Base-by-base conservation (phyloP, 192 early-diverging fungal genomes). In the Gaertneriomyces semiglobifer region DNA sequence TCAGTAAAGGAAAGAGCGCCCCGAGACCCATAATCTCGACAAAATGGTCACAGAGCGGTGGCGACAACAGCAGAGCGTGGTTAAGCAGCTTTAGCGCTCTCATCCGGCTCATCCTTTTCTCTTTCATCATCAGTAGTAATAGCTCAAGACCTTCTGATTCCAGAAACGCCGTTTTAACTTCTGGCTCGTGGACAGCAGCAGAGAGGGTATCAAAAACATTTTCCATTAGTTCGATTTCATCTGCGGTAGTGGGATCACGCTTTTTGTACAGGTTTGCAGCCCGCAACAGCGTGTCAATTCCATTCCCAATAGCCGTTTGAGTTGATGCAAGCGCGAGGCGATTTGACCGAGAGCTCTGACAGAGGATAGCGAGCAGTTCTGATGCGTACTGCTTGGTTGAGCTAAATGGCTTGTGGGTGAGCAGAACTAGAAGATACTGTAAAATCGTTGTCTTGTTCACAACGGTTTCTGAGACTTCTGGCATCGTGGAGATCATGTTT, bases 171-270 rank as follows among this genome's bases (percentile, higher is more conserved):
- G 62, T 62, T 77, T 96, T 95, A 47, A 84, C 88, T 53, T 84
- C 80, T 4, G 79, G 74, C 46, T 90, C 88, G 14, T 73, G 73
- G 25, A 97, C 63, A n/a, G 81, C 69, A 18, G 84, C 83, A 73
- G 90, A 94, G 12, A 98, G 56, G 5, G 82, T 77, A 73, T 94
- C 89, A 68, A 98, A 92, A 16, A 92, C 75, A 70, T 95, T 97
- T 65, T 96, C 96, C 79, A 99, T 75, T 75, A 93, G 80, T 65
- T 99, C 96, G 45, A 86, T 78, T 62, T 96, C 95, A 63, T 95
- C 92, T 6, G 81, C 84, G 53, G 92, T 88, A 12, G 77, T 74
- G 3, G 96, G 95, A 67, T 95, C 91, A 43, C 63, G 71, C 59
- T 83, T 81, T 44, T 79, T 79, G 71, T 88, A 89, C 6, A 60